A percentile compares a stretch with the other conserved stretches of the same genome.
Conservation (phyloP, 148 eudicot genomes). For the Persicaria tinctoria region DNA sequence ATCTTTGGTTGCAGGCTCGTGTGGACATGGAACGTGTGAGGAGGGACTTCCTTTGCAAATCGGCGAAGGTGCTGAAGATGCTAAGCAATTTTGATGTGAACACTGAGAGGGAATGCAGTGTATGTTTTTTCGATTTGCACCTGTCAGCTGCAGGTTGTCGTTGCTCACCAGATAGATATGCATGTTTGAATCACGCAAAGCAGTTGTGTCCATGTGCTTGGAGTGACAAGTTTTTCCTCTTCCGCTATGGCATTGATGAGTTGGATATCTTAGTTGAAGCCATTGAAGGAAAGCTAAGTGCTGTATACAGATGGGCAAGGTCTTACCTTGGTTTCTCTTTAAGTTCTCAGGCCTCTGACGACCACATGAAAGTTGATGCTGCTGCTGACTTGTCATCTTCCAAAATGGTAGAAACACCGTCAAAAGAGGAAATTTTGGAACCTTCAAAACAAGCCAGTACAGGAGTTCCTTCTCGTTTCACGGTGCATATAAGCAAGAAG, state of each 20-base stretch:
- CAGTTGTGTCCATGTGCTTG: constrained; percentile 74
- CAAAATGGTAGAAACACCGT: constrained; percentile 20
- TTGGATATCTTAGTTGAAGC: constrained; percentile 83
- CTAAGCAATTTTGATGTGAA: constrained; percentile 74
- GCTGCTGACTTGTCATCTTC: constrained; percentile 21
- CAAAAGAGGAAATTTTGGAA: constrained; percentile 15
- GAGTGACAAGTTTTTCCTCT: constrained; percentile 73
- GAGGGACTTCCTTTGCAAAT: constrained; percentile 77
- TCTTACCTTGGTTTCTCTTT: constrained; percentile 78
- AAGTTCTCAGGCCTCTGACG: constrained; percentile 53
- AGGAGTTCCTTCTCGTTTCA: constrained; percentile 22
- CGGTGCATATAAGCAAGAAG: constrained; percentile 19
- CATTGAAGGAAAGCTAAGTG: constrained; percentile 89
- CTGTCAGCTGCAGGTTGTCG: constrained; percentile 88
- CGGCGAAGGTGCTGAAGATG: constrained; percentile 67
- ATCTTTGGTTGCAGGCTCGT: constrained; percentile 44
- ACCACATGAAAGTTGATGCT: constrained; percentile 27
- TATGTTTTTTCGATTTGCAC: constrained; percentile 86
- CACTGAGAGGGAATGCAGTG: constrained; percentile 86
- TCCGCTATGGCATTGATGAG: constrained; percentile 70
- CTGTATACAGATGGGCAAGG: constrained; percentile 88
- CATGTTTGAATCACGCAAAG: constrained; percentile 90
- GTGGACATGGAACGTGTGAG: constrained; percentile 70
- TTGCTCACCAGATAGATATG: constrained; percentile 77
- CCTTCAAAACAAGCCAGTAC: constrained; percentile 11